A percentile compares a stretch with the other conserved stretches of the same genome.
phyloP scores from a whole-genome alignment of 2,329 filamentous ascomycete genomes.

The Fusarium sacchari region DNA sequence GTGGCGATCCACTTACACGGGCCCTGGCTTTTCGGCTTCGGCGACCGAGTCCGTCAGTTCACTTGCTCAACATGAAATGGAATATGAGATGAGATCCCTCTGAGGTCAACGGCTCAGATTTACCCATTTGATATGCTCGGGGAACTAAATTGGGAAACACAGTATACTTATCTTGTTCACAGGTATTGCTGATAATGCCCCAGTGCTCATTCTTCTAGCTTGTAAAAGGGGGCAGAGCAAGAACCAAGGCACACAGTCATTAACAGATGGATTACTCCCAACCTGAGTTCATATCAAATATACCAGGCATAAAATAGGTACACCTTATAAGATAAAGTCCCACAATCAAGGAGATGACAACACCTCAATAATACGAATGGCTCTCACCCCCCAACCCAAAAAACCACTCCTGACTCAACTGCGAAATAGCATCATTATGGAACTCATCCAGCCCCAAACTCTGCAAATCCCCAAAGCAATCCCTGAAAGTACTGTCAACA shows the following conservation, averaged over 20 bases:
- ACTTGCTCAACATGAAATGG: not conserved
- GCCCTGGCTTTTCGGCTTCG: slow-evolving; percentile 10
- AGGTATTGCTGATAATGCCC: no score
- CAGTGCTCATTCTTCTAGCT: not conserved
- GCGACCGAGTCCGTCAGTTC: slow-evolving; percentile 25
- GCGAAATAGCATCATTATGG: slow-evolving; percentile 43
- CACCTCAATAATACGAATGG: slow-evolving; percentile 22
- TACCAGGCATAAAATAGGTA: not conserved
- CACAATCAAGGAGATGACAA: not conserved
- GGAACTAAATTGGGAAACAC: rapidly evolving
- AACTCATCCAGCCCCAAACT: slow-evolving; percentile 38
- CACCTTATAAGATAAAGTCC: not conserved
- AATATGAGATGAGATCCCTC: rapidly evolving
- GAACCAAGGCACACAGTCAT: not conserved
- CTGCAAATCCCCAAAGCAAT: slow-evolving; percentile 49
- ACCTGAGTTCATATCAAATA: not conserved
- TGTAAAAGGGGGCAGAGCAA: not conserved
- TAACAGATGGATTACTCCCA: not conserved
- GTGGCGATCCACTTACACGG: slow-evolving; percentile 20
- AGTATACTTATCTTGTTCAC: not conserved
- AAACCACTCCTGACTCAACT: slow-evolving; percentile 37
- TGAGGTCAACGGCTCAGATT: not conserved
- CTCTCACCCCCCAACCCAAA: slow-evolving; percentile 30
- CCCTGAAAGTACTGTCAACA: slow-evolving; percentile 52
- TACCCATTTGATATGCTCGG: rapidly evolving